A percentile compares a stretch with the other conserved stretches of the same genome.
These are phyloP conservation scores for Amaranthus hypochondriacus DNA, from an alignment of 148 eudicot genomes.

Conservation along the genomic window DNA sequence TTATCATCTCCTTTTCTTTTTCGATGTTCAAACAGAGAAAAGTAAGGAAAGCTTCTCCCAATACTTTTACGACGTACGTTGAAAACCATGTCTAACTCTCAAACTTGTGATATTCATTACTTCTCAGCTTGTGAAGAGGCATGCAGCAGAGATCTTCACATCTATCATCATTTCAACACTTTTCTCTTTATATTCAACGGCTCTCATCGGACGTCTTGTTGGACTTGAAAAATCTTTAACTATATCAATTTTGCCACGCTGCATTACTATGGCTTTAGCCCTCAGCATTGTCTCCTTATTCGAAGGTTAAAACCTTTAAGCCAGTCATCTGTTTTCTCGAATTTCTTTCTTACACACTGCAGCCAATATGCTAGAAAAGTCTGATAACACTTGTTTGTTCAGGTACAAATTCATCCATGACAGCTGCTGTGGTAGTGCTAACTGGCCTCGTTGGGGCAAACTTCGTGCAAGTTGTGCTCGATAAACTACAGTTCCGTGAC, in stretches of 20 bases:
- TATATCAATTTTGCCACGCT: slow-evolving; percentile 84
- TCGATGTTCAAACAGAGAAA: slow-evolving; percentile 98
- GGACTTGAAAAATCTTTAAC: slow-evolving; percentile 77
- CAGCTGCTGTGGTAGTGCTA: slow-evolving; percentile 91
- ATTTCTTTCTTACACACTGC: neutral
- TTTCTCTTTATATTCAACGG: slow-evolving; percentile 91
- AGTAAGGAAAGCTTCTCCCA: slow-evolving; percentile 33
- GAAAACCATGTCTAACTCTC: neutral
- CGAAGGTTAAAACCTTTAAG: slow-evolving; percentile 44
- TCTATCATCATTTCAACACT: slow-evolving; percentile 70
- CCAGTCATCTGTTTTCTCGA: neutral
- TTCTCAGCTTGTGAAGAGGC: slow-evolving; percentile 91
- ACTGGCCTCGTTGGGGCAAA: slow-evolving; percentile 98
- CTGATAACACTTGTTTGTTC: slow-evolving; percentile 8
- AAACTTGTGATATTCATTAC: slow-evolving; percentile 1
- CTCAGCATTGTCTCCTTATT: slow-evolving; percentile 90
- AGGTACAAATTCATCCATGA: slow-evolving; percentile 90
- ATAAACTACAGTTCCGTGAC: slow-evolving; percentile 70
- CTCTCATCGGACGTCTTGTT: slow-evolving; percentile 76
- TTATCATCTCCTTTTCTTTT: slow-evolving; percentile 94
- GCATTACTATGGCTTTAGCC: slow-evolving; percentile 97
- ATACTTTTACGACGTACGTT: neutral
- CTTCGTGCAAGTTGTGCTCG: slow-evolving; percentile 83
- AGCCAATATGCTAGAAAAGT: neutral
- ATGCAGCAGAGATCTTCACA: slow-evolving; percentile 94